Conservation (phyloP, 1,284 basidiomycete species). For the Boletus semigastroideus region DNA sequence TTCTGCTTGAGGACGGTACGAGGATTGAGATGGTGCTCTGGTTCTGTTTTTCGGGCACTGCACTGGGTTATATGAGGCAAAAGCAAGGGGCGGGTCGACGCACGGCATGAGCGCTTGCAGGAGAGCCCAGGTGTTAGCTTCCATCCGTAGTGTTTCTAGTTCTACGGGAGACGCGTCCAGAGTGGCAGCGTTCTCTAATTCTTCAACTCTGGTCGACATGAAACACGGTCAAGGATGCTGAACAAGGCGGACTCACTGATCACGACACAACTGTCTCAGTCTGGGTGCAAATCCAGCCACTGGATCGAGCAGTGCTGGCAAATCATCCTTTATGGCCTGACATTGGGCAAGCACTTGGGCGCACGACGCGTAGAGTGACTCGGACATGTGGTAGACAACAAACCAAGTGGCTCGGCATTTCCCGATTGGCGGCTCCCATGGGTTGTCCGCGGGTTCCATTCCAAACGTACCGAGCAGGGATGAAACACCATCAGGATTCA, state of each 20-base stretch:
- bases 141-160: slow-evolving; percentile 63
- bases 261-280: slow-evolving; percentile 60
- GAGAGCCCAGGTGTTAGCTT: slow-evolving; percentile 80
- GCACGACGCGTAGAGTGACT: slow-evolving; percentile 54
- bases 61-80: neutral
- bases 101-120: slow-evolving; percentile 74
- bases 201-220: slow-evolving; percentile 43
- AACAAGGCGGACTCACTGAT: slow-evolving; percentile 48
- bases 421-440: neutral
- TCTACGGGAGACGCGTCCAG: slow-evolving; percentile 46
- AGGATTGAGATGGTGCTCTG: slow-evolving; percentile 45
- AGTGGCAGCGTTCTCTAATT: slow-evolving; percentile 45
- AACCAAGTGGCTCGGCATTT: neutral
- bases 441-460: too few species aligned
- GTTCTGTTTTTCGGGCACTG: slow-evolving; percentile 64
- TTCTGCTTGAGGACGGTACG: slow-evolving; percentile 60
- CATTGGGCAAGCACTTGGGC: slow-evolving; percentile 63
- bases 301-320: slow-evolving; percentile 60
- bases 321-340: slow-evolving; percentile 59
- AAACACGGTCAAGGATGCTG: neutral
- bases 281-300: slow-evolving; percentile 68
- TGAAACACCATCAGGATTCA: too few species aligned
- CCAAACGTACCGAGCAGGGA: too few species aligned
- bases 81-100: slow-evolving; percentile 25
- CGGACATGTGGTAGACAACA: slow-evolving; percentile 24